Percentiles rank a stretch among this genome's conserved stretches.
Evolutionary conservation across 352 stramenopile genomes (phyloP).

Genomic region (Phytophthora pluvialis): DNA sequence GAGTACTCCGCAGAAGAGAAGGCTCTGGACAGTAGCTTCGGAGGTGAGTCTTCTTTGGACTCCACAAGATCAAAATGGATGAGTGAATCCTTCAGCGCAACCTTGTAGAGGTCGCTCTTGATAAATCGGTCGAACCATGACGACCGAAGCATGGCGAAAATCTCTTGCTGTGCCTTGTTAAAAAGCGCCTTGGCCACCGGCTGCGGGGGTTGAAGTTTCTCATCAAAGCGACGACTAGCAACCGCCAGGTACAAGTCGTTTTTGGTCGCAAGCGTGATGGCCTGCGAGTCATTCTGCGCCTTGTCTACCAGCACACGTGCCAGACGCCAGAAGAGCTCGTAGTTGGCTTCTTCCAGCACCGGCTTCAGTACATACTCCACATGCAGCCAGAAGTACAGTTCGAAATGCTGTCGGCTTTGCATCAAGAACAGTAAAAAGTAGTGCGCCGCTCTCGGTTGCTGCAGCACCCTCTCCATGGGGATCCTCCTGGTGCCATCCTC

Average conservation of each 20-base stretch:
- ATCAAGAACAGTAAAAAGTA: constrained; percentile 90
- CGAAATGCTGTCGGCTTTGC: constrained; percentile 88
- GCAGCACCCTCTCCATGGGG: constrained; percentile 79
- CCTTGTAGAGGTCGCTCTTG: constrained; percentile 84
- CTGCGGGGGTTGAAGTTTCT: constrained; percentile 49
- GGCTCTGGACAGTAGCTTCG: constrained; percentile 66
- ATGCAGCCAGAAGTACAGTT: constrained; percentile 90
- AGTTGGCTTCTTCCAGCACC: constrained; percentile 53
- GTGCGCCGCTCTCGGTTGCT: constrained; percentile 80
- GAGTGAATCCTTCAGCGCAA: constrained; percentile 76
- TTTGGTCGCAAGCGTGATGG: constrained; percentile 80
- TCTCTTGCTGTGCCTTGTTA: constrained; percentile 76
- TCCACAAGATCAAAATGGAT: constrained; percentile 69
- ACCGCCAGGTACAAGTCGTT: constrained; percentile 66
- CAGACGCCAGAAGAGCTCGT: constrained; percentile 73
- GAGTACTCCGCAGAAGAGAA: constrained; percentile 60
- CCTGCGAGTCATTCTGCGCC: constrained; percentile 76
- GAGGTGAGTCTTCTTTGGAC: constrained; percentile 68
- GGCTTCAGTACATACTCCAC: constrained; percentile 88
- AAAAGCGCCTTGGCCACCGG: constrained; percentile 58
- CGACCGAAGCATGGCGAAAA: constrained; percentile 79
- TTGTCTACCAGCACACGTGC: constrained; percentile 73
- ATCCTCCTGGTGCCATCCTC: constrained; percentile 79
- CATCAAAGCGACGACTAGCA: constrained; percentile 46
- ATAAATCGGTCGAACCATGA: constrained; percentile 88